Evolutionary conservation across 139 green algal genomes (phyloP).

Genomic region (Nannochloris sp.): DNA sequence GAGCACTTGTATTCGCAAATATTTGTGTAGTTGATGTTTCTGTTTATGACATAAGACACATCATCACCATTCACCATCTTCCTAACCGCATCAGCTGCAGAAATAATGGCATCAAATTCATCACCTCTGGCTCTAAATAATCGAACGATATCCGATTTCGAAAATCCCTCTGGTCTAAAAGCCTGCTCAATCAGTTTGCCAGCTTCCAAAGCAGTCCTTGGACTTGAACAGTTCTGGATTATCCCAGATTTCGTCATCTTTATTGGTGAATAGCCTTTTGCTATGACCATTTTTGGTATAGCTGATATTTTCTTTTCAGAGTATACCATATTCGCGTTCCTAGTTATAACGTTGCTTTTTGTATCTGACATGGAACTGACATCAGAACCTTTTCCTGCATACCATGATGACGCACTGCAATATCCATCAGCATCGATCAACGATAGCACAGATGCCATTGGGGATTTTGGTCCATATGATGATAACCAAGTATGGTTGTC

Average conservation of each 20-base stretch:
- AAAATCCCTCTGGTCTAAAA: neutral
- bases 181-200: neutral
- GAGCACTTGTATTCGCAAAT: conserved; percentile 41
- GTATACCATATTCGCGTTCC: neutral
- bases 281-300: neutral
- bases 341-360: conserved; percentile 1
- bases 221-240: neutral
- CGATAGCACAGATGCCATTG: conserved; percentile 30
- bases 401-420: conserved; percentile 40
- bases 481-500: conserved; percentile 30
- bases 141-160: conserved; percentile 38
- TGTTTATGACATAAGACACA: conserved; percentile 67
- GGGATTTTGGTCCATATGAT: conserved; percentile 16
- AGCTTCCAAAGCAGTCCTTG: neutral
- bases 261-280: neutral
- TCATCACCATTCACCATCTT: conserved; percentile 43
- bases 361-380: neutral
- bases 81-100: conserved; percentile 55
- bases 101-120: conserved; percentile 49
- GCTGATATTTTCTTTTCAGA: neutral
- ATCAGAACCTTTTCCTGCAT: conserved; percentile 16
- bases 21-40: conserved; percentile 92
- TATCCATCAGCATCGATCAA: conserved; percentile 35
- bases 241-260: neutral
- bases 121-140: conserved; percentile 53